A percentile compares a stretch with the other conserved stretches of the same genome.
Evolutionary conservation across 495 filamentous ascomycete genomes (phyloP).

Genomic region (Cladorrhinum samala): DNA sequence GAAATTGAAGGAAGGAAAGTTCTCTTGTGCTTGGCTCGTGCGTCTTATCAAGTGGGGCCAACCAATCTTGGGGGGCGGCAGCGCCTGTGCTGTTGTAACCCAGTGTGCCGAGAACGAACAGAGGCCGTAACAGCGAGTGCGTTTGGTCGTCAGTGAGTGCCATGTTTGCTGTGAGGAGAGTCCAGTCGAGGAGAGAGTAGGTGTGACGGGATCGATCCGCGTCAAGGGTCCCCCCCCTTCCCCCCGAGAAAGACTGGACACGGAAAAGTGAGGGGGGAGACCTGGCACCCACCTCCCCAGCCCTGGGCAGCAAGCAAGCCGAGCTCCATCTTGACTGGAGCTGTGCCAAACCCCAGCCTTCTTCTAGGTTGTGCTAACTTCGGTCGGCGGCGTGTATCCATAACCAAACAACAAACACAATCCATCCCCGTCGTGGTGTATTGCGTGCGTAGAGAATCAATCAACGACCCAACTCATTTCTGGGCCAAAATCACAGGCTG

Average conservation of each 20-base stretch:
- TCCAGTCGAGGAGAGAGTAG: neutral
- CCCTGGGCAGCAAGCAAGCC: neutral
- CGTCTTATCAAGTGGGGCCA: neutral
- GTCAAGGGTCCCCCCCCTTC: neutral
- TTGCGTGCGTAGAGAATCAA: neutral
- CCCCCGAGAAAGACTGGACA: too few species aligned
- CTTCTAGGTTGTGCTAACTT: neutral
- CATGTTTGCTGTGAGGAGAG: too few species aligned
- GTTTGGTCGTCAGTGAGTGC: too few species aligned
- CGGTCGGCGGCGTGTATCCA: too few species aligned
- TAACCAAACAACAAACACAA: conserved; percentile 4
- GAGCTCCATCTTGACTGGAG: neutral
- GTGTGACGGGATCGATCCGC: neutral
- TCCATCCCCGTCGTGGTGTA: neutral
- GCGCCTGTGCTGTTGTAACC: neutral
- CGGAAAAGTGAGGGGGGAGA: neutral
- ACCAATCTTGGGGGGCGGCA: neutral
- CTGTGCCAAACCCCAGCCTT: neutral
- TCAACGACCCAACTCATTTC: conserved; percentile 4
- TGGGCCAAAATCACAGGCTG: too few species aligned
- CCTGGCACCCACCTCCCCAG: neutral
- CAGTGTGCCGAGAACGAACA: neutral
- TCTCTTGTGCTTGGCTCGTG: neutral
- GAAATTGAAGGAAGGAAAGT: neutral
- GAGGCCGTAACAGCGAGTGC: too few species aligned